Base-by-base conservation (phyloP, 139 green algal species). In the Chlorella sp. region DNA sequence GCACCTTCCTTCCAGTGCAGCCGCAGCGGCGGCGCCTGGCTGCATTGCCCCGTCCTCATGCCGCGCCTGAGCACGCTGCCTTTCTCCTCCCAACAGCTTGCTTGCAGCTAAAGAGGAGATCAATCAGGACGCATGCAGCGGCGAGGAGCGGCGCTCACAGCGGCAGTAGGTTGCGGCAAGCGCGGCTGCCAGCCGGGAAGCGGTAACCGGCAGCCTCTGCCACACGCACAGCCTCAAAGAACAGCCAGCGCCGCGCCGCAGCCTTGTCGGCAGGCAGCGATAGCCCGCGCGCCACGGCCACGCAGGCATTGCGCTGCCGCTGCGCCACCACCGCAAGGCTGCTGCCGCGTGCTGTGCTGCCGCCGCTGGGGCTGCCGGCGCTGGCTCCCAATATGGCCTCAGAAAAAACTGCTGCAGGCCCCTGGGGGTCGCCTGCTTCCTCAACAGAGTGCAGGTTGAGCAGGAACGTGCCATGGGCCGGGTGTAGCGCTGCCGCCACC, bases 391-490 rank as follows among this genome's bases (percentile, higher is more conserved):
- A 16, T 36, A 78, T 13, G 13, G 36, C 28, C 3, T 40, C 54
- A 58, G 73, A 62, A 58, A 86, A 80, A 0, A 24, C 51, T 26
- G 51, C 51, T 24, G 51, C 22, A 30, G 30, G 54, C 56, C 30
- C 41, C 36, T 19, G 54, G 36, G 51, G 19, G 32, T 40, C 16
- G 46, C 28, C 8, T 16, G 17, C 20, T 2, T 64, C 62, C 32
- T 76, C 79, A 36, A 73, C 5, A 19, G 44, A 62, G 69, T 90
- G 83, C 54, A 92, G 44, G 86, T 93, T 92, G 17, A 93, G 72
- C n/a, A 94, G 54, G 6, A 94, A 51, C 13, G 60, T 74, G 65
- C 91, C 91, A n/a, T 91, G 84, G 20, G 22, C 20, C 16, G 91
- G 90, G 84, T 94, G 88, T 40, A 93, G 75, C 20, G 86, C 81